These are phyloP conservation scores for Parietaria judaica DNA, from an alignment of 306 rosid species.

Conservation along the genomic window DNA sequence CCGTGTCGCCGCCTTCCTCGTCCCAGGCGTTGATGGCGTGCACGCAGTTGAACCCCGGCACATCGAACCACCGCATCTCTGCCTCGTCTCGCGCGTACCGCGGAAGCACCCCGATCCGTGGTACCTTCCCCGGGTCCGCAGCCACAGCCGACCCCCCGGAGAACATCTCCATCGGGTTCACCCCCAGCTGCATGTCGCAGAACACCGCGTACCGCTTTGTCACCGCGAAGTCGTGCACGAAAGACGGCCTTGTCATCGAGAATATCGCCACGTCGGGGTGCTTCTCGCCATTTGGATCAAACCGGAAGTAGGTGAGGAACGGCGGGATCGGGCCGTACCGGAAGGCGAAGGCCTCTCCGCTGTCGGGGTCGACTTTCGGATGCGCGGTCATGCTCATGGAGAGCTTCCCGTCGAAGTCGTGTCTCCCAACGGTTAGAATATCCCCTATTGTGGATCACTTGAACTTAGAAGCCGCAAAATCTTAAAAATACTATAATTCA, in stretches of 20 bases:
- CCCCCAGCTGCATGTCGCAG: conserved; percentile 62
- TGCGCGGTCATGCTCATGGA: conserved; percentile 74
- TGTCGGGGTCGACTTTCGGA: conserved; percentile 57
- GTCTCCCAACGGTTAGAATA: conserved; percentile 46
- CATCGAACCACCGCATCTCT: conserved; percentile 66
- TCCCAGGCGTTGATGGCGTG: conserved; percentile 96
- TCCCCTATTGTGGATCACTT: conserved; percentile 29
- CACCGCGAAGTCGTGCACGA: conserved; percentile 80
- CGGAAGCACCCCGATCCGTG: conserved; percentile 59
- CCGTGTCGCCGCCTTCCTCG: conserved; percentile 50
- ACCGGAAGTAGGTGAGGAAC: conserved; percentile 61
- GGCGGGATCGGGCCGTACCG: conserved; percentile 74
- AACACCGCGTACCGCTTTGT: conserved; percentile 64
- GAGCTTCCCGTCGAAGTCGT: conserved; percentile 63
- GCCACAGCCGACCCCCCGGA: conserved; percentile 57
- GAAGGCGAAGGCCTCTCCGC: conserved; percentile 73
- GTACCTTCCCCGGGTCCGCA: conserved; percentile 40
- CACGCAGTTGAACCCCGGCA: conserved; percentile 68
- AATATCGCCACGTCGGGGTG: conserved; percentile 58
- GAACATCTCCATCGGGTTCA: conserved; percentile 65
- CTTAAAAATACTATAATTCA: too few species aligned
- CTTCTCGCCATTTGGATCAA: conserved; percentile 41
- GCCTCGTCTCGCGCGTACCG: conserved; percentile 57
- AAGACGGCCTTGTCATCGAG: conserved; percentile 58
- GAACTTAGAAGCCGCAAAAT: too few species aligned